Evolutionary conservation across 2,329 filamentous ascomycete species (phyloP).

Genomic region (Penicillium oxalicum): DNA sequence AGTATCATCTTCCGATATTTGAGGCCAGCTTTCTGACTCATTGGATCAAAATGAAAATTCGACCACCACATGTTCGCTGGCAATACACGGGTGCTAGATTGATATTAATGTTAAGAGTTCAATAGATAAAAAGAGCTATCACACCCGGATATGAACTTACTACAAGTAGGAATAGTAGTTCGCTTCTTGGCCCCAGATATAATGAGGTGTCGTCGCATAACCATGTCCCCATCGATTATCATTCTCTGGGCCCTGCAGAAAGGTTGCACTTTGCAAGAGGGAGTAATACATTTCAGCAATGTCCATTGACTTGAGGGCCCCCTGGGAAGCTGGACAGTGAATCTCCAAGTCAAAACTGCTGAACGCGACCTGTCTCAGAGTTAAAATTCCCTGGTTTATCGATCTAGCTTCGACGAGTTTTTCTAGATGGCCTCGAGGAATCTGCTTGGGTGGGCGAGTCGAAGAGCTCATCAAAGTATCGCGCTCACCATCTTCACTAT

Average conservation of each 20-base stretch:
- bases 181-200: slow-evolving; percentile 14
- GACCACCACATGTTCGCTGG: slow-evolving; percentile 5
- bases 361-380: neutral
- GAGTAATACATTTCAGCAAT: neutral
- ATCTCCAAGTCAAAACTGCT: neutral
- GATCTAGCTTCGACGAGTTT: neutral
- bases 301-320: neutral
- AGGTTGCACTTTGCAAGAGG: neutral
- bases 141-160: slow-evolving; percentile 1
- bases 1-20: slow-evolving; percentile 7
- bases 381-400: neutral
- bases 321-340: neutral
- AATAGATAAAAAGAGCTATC: neutral
- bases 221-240: slow-evolving; percentile 8
- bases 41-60: slow-evolving; percentile 2
- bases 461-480: neutral
- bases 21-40: slow-evolving; percentile 5
- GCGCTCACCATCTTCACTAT: neutral
- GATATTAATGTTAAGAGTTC: neutral
- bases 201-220: slow-evolving; percentile 11
- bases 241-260: slow-evolving; percentile 1
- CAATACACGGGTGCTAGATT: slow-evolving; percentile 5
- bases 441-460: neutral
- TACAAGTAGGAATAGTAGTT: slow-evolving; percentile 15
- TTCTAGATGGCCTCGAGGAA: neutral